Evolutionary conservation across 2,329 filamentous ascomycete species (phyloP), one percentile per base, ranked within the genome.

Genomic region (Blumeria graminis): DNA sequence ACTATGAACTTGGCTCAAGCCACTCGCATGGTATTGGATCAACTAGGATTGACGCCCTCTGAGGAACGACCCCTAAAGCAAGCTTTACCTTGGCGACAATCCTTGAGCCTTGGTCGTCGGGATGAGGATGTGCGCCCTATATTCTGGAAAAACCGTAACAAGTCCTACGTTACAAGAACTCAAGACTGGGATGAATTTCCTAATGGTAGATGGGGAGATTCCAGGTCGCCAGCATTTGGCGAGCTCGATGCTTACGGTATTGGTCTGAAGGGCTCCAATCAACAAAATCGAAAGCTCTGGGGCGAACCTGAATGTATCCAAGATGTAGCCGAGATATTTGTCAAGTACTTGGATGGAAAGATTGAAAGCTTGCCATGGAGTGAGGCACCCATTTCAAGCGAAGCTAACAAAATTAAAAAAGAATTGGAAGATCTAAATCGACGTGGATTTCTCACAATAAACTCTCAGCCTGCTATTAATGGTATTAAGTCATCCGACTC

Each of bases 171-270:
- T 56, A 81, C 87, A 57, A 86, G 92, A 56, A 98, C 92, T 0
- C 89, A 95, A 67, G 90, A 95, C 63, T 98, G 92, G 92, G 92
- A 98, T 65, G 92, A 98, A 69, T 98, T 95, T 64, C 92, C 92
- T 57, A 98, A 98, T 73, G 92, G 92, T 51, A 84, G 92, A 69
- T 98, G 92, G 92, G 93, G 92, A 70, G 92, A 98, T 69, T 90
- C 89, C 55, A 80, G 92, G 61, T 96, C 90, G 58, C 92, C 92
- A 59, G 92, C 92, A 55, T 98, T 95, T 65, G 92, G 92, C 65
- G 88, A 95, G 69, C 74, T 96, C 55, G 90, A 96, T 69, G 82
- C 87, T 8, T 96, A 98, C 66, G 90, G 89, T 46, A 87, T 96
- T 63, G 88, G 89, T 48, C 71, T 98, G 63, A 93, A 90, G 62